Base-by-base conservation (phyloP, 106 monocot species). In the Cymbidium sinense region DNA sequence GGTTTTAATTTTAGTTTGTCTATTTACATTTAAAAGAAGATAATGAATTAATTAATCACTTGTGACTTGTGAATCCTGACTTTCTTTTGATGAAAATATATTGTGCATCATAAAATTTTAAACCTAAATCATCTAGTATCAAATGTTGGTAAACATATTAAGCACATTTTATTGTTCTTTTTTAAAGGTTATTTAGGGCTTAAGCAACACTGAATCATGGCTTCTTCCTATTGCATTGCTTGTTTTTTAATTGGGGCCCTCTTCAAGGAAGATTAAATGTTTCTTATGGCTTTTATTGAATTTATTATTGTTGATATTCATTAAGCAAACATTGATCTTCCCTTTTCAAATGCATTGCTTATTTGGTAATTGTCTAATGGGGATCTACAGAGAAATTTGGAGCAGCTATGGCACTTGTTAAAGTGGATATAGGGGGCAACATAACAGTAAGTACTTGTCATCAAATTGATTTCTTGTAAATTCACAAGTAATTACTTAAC, bases 341-440 rank as follows among this genome's bases (percentile, higher is more conserved):
- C 34, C 34, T 71, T 71, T 20, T 20, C 8, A 29, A 37, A n/a
- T 37, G 8, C 20, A 21, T 37, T 71, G 15, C 37, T 71, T n/a
- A 36, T 71, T 39, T 71, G 9, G 44, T 73, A 19, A 81, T 31
- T 54, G 74, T 70, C 17, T 29, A 18, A 20, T 84, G 13, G 79
- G 9, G 61, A 0, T 72, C 87, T 31, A 20, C 87, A 99, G 98
- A 99, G 78, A 99, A 99, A 70, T 92, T 99, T 88, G 98, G 98
- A 80, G 92, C 92, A 86, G 92, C 98, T 15, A 87, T 99, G 92
- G 61, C 89, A 72, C 86, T 99, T 55, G 98, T 99, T 29, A 99
- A 99, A 84, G 80, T 87, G 70, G 98, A 99, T 65, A 94, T 99
- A 23, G 98, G 98, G 54, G 98, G 98, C 72, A 99, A 99, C 74